Percentiles rank a stretch among this genome's conserved stretches.
Conservation (phyloP, 2,329 filamentous ascomycete genomes). For the Penicillium brasilianum region DNA sequence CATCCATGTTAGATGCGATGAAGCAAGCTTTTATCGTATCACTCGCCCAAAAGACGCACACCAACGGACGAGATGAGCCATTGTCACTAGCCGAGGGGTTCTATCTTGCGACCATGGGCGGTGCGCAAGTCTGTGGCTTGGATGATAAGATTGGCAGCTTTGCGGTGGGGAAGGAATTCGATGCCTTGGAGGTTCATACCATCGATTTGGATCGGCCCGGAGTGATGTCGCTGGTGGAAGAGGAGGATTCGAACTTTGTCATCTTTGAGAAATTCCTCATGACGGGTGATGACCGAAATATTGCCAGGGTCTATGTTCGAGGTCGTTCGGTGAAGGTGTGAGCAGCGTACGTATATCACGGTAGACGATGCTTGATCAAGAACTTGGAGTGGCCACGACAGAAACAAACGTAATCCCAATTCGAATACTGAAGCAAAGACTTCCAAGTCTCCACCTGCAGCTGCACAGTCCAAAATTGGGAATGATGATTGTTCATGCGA, state of each 20-base stretch:
- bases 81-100: constrained; percentile 61
- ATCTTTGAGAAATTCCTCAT: constrained; percentile 69
- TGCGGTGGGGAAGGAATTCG: constrained; percentile 64
- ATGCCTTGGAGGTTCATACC: constrained; percentile 60
- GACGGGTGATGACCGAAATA: constrained; percentile 69
- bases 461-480: too few species aligned
- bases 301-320: constrained; percentile 59
- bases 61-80: constrained; percentile 48
- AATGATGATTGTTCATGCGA: not conserved
- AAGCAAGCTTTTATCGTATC: constrained; percentile 60
- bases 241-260: constrained; percentile 52
- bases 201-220: constrained; percentile 38
- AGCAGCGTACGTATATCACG: too few species aligned
- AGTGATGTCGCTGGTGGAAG: constrained; percentile 60
- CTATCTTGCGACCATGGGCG: constrained; percentile 65
- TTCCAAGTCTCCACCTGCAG: too few species aligned
- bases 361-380: too few species aligned
- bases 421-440: too few species aligned
- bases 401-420: too few species aligned
- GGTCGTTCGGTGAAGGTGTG: constrained; percentile 48
- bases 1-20: constrained; percentile 56
- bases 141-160: constrained; percentile 62
- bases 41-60: constrained; percentile 42
- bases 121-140: constrained; percentile 63
- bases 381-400: too few species aligned